A percentile compares a stretch with the other conserved stretches of the same genome.
Conservation (phyloP, 78 protist genomes). For the Chrysochromulina tobinii region DNA sequence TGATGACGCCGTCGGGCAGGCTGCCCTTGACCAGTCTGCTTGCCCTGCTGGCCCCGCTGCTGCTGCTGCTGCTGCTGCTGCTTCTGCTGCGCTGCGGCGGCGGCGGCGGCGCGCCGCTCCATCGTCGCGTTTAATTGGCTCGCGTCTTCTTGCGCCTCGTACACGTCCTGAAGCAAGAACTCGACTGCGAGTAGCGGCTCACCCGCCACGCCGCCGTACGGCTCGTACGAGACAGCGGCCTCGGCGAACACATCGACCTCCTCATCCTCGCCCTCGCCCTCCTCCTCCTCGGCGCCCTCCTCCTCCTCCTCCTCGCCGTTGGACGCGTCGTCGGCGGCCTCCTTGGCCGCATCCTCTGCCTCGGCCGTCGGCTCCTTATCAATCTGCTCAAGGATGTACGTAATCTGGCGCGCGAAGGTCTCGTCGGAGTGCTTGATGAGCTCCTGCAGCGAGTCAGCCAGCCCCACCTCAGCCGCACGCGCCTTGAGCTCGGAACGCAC, state of each 20-base stretch:
- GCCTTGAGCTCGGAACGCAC: neutral
- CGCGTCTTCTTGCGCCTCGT: neutral
- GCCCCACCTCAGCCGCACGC: conserved; percentile 1
- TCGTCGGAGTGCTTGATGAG: neutral
- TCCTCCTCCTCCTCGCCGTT: neutral
- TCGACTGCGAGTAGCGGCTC: neutral
- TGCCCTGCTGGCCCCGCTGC: too few species aligned
- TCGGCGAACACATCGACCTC: neutral
- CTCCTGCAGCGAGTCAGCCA: neutral
- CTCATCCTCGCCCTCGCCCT: neutral
- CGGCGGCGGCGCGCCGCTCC: too few species aligned
- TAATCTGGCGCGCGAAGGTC: neutral
- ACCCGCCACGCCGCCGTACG: neutral
- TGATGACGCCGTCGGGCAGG: neutral
- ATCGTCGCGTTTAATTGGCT: neutral
- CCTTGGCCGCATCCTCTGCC: neutral
- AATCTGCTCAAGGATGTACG: neutral
- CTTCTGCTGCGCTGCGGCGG: too few species aligned
- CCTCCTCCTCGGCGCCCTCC: neutral
- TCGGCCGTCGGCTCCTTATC: neutral
- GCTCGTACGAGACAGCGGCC: too few species aligned
- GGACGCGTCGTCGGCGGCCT: neutral
- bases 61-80: too few species aligned
- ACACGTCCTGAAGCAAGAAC: neutral
- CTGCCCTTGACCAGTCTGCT: too few species aligned